Conservation (phyloP, 192 early-diverging fungal species). For the Dimargaris xerosporica region DNA sequence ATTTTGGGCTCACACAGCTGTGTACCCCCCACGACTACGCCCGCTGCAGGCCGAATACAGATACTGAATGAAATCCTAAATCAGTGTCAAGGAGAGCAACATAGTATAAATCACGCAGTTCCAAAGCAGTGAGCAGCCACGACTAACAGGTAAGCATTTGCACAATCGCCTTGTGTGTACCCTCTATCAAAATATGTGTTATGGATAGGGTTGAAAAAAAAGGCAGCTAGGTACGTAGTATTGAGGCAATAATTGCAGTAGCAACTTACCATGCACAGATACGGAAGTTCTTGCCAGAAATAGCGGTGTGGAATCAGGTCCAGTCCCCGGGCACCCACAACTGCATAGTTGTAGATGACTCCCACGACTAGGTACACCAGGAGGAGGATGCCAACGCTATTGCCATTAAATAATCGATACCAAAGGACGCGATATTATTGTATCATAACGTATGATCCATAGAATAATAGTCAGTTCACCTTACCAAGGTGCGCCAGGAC, state of each 20-base stretch:
- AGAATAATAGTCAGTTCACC: not conserved
- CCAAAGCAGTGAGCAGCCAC: not conserved
- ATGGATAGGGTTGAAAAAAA: not conserved
- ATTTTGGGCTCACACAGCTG: constrained; percentile 17
- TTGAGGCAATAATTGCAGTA: not conserved
- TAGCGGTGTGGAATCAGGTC: constrained; percentile 27
- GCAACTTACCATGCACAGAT: not conserved
- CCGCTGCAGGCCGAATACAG: constrained; percentile 23
- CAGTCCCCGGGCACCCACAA: constrained; percentile 23
- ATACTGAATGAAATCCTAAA: constrained; percentile 28
- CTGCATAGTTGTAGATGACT: constrained; percentile 25
- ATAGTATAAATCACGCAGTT: not conserved
- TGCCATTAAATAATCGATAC: too few relatives aligned
- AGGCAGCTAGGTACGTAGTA: not conserved
- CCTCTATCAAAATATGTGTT: not conserved
- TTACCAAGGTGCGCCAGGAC: not conserved
- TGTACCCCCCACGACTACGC: constrained; percentile 27
- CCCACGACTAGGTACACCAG: constrained; percentile 27
- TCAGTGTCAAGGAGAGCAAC: not conserved
- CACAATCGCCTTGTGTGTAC: not conserved
- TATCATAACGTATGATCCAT: not conserved
- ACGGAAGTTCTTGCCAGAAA: constrained; percentile 12
- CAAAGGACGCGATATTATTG: not conserved
- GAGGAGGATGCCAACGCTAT: constrained; percentile 12
- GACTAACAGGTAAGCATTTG: not conserved